Percentiles rank a stretch among this genome's conserved stretches.
These are phyloP conservation scores for Diaporthe ampelina DNA, from an alignment of 2,329 filamentous ascomycete species.

Conservation along the genomic window DNA sequence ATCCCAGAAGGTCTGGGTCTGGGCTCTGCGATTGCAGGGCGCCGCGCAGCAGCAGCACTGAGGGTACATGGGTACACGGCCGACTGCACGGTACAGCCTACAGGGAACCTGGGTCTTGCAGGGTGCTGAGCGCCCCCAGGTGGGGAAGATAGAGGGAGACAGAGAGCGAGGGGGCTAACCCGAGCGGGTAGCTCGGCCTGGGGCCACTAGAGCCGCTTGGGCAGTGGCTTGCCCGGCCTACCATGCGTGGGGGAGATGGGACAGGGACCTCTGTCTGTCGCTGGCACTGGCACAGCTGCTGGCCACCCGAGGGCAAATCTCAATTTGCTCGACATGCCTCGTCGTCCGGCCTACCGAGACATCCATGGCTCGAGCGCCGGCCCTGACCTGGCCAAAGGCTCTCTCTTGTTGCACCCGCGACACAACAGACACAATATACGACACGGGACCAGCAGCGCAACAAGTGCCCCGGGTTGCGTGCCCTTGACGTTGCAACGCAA, in stretches of 20 bases:
- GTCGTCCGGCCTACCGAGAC: slow-evolving; percentile 13
- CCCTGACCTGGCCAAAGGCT: neutral
- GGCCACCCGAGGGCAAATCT: slow-evolving; percentile 11
- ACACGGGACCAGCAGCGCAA: slow-evolving; percentile 15
- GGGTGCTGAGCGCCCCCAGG: slow-evolving; percentile 2
- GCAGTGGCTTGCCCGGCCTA: slow-evolving; percentile 9
- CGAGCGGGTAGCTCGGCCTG: slow-evolving; percentile 15
- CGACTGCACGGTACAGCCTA: neutral
- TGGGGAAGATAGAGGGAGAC: neutral
- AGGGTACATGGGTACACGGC: neutral
- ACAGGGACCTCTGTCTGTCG: neutral
- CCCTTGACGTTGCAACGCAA: slow-evolving; percentile 17
- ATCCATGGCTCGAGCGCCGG: neutral
- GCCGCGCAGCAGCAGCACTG: slow-evolving; percentile 2
- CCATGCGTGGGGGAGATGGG: neutral
- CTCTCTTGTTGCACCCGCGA: too few relatives aligned
- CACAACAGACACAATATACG: neutral
- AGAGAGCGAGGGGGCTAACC: neutral
- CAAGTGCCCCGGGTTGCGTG: slow-evolving; percentile 9
- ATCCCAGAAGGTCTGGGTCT: slow-evolving; percentile 33
- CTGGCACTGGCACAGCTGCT: neutral
- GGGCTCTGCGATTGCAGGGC: slow-evolving; percentile 27
- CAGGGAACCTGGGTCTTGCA: neutral
- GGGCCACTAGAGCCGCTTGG: slow-evolving; percentile 1
- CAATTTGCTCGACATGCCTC: slow-evolving; percentile 29